Evolutionary conservation across 495 filamentous ascomycete genomes (phyloP).

Genomic region (Cercophora newfieldiana): DNA sequence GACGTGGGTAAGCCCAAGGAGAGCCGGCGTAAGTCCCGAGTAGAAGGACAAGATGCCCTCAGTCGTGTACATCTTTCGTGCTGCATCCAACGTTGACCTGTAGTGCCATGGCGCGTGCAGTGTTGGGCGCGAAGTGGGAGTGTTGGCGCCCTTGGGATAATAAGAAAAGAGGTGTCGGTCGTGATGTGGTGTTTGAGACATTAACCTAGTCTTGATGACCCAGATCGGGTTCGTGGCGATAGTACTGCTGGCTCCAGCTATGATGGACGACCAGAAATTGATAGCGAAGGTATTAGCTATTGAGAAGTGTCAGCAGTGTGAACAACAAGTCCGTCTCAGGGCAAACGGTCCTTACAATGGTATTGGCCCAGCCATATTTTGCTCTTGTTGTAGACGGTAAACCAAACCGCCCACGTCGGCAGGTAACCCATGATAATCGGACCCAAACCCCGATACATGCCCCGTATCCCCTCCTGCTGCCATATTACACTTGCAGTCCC

Average conservation of each 20-base stretch:
- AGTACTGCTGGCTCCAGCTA: slow-evolving; percentile 88
- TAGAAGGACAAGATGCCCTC: slow-evolving; percentile 93
- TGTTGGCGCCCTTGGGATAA: slow-evolving; percentile 46
- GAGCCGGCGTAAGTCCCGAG: slow-evolving; percentile 87
- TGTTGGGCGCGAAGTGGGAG: slow-evolving; percentile 49
- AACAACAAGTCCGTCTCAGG: background rate
- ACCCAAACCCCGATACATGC: slow-evolving; percentile 90
- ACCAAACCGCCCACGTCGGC: slow-evolving; percentile 97
- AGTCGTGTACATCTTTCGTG: slow-evolving; percentile 87
- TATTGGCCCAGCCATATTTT: slow-evolving; percentile 69
- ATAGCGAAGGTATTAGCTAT: slow-evolving; percentile 46
- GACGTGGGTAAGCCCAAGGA: slow-evolving; percentile 91
- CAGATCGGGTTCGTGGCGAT: slow-evolving; percentile 98
- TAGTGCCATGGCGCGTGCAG: slow-evolving; percentile 83
- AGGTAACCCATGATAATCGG: slow-evolving; percentile 94
- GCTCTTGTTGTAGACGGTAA: slow-evolving; percentile 89
- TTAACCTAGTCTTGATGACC: slow-evolving; percentile 98
- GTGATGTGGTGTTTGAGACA: slow-evolving; percentile 70
- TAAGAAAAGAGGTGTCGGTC: slow-evolving; percentile 40
- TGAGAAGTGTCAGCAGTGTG: slow-evolving; percentile 8
- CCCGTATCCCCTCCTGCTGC: slow-evolving; percentile 81
- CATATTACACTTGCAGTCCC: slow-evolving; percentile 85
- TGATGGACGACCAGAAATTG: slow-evolving; percentile 75
- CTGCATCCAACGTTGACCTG: slow-evolving; percentile 79
- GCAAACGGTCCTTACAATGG: slow-evolving; percentile 54